phyloP scores from a whole-genome alignment of 2,329 filamentous ascomycete species.

The Plectosphaerella cucumerina region DNA sequence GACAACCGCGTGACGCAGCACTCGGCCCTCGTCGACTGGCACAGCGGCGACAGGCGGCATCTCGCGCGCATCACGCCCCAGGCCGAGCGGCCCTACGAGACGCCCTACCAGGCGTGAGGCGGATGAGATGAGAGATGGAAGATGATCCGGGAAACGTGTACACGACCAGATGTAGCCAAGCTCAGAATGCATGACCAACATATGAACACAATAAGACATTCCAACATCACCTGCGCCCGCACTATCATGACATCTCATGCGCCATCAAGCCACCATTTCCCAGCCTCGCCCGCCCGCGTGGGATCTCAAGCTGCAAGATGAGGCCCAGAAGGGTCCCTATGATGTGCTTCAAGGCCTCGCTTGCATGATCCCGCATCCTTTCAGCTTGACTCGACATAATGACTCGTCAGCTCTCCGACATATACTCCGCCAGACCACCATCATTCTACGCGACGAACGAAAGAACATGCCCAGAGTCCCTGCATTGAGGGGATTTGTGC shows the following conservation, averaged over 20 bases:
- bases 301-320: too few relatives aligned
- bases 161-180: neutral
- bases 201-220: neutral
- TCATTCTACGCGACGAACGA: neutral
- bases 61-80: slow-evolving; percentile 79
- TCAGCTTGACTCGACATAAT: neutral
- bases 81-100: slow-evolving; percentile 74
- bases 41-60: slow-evolving; percentile 72
- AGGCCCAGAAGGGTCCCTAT: too few relatives aligned
- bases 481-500: neutral
- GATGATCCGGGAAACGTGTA: neutral
- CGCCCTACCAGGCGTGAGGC: slow-evolving; percentile 38
- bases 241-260: too few relatives aligned
- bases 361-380: too few relatives aligned
- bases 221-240: too few relatives aligned
- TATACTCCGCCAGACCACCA: neutral
- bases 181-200: neutral
- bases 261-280: too few relatives aligned
- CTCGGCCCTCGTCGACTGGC: slow-evolving; percentile 78
- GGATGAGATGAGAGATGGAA: neutral
- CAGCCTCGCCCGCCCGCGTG: too few relatives aligned
- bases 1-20: slow-evolving; percentile 80
- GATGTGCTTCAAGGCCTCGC: too few relatives aligned
- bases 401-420: neutral
- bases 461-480: neutral